Conservation (phyloP, 495 filamentous ascomycete species). For the Hypoxylon intermedium region DNA sequence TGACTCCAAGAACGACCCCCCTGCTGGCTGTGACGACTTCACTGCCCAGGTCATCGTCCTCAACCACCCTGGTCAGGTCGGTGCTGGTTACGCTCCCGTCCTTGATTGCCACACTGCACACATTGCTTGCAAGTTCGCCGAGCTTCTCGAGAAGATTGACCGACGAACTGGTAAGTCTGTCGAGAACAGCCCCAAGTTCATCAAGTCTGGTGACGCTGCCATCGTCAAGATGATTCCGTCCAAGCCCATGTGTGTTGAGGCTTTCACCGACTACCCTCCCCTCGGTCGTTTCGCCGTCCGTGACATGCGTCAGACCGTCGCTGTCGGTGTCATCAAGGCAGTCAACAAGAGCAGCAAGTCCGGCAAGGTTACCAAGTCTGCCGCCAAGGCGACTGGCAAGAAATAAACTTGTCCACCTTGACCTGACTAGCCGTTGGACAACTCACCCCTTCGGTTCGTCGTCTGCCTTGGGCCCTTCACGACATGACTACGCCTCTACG, state of each 20-base stretch:
- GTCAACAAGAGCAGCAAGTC: conserved; percentile 57
- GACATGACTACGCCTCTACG: conserved; percentile 38
- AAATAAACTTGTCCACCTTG: conserved; percentile 51
- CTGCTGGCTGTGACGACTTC: conserved; percentile 87
- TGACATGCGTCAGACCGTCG: conserved; percentile 91
- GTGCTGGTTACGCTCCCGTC: conserved; percentile 97
- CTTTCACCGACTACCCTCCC: conserved; percentile 99
- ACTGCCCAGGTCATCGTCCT: conserved; percentile 99
- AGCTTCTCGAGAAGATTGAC: conserved; percentile 99
- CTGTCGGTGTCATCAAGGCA: conserved; percentile 91
- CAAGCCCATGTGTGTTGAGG: conserved; percentile 99
- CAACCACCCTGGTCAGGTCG: conserved; percentile 99
- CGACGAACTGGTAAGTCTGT: conserved; percentile 99
- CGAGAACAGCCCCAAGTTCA: conserved; percentile 91
- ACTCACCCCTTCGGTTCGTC: conserved; percentile 10
- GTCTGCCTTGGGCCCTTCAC: conserved; percentile 19
- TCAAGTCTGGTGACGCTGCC: conserved; percentile 99
- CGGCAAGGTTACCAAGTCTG: conserved; percentile 70
- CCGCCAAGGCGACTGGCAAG: conserved; percentile 72
- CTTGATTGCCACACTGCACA: conserved; percentile 99
- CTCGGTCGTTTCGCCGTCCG: conserved; percentile 99
- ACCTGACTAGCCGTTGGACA: conserved; percentile 1
- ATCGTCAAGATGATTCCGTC: conserved; percentile 99
- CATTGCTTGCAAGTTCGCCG: conserved; percentile 99
- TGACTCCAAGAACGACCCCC: conserved; percentile 99